Conservation (phyloP, 495 filamentous ascomycete species). For the Trichoderma gamsii region DNA sequence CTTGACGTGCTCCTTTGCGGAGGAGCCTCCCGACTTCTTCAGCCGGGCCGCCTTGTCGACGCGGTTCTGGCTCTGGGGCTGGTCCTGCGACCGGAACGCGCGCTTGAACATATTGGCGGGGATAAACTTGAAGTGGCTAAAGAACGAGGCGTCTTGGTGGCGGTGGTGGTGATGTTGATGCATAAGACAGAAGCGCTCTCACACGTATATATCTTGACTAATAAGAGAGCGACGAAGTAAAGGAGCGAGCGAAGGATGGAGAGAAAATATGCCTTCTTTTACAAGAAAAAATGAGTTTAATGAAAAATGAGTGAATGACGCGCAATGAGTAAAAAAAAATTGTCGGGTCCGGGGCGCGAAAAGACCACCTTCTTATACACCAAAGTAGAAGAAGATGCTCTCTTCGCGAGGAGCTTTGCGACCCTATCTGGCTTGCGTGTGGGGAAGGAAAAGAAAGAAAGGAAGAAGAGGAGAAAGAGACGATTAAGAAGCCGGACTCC, state of each 20-base stretch:
- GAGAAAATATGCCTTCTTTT: not conserved
- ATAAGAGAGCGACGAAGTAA: constrained; percentile 48
- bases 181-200: constrained; percentile 27
- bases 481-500: not conserved
- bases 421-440: constrained; percentile 46
- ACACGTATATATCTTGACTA: constrained; percentile 21
- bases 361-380: constrained; percentile 24
- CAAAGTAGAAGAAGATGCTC: constrained; percentile 36
- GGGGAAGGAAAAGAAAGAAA: constrained; percentile 30
- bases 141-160: constrained; percentile 24
- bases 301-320: constrained; percentile 31
- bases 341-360: constrained; percentile 42
- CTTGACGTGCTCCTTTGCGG: constrained; percentile 53
- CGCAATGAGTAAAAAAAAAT: constrained; percentile 38
- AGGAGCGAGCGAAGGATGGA: constrained; percentile 20
- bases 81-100: constrained; percentile 63
- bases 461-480: constrained; percentile 24
- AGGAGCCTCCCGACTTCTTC: constrained; percentile 54
- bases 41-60: constrained; percentile 73
- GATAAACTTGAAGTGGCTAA: constrained; percentile 26
- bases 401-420: constrained; percentile 40
- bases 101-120: constrained; percentile 71
- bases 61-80: constrained; percentile 32
- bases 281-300: constrained; percentile 16
- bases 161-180: constrained; percentile 24